Evolutionary conservation across 176 grass and related monocot genomes (phyloP), one percentile per base, ranked within the genome.

Genomic region (Avena eriantha): DNA sequence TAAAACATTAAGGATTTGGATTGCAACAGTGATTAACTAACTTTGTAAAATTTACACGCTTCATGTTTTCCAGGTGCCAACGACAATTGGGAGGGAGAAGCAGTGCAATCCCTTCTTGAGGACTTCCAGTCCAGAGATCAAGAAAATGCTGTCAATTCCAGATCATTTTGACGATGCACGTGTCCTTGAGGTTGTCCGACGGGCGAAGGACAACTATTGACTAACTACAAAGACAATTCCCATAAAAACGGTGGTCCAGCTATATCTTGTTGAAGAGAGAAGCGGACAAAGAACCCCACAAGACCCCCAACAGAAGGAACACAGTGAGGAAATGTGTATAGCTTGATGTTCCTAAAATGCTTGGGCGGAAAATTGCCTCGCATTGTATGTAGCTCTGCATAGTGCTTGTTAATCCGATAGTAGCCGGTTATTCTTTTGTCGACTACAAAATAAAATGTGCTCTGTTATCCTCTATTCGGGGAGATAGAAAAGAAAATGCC

Each of bases 81-180:
- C 97, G 21, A 99, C 97, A 86, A 82, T 96, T 53, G 92, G 78
- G 73, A 94, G 72, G 78, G 97, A 99, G 50, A 99, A 99, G 76
- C 89, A 90, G 73, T 99, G 97, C 83, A 98, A 99, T 93, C 94
- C 94, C 66, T 99, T 99, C 81, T 72, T 99, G 79, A 92, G 97
- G 82, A 96, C 94, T 22, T 91, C 85, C 5, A 99, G 87, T 82
- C 80, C 83, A 46, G 94, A 96, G 59, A 99, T 99, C 64, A 90
- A 90, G 78, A 84, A 69, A 53, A 90, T 57, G 26, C 78, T 99
- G 61, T 93, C 89, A 34, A 92, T 99, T 89, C 92, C 97, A 78
- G 84, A 88, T 33, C 78, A 90, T 90, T 93, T 93, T 3, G 83
- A 86, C 66, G 92, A 99, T 46, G 89, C 88, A 4, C 92, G 83